These are phyloP conservation scores for Sporisorium iseilematis-ciliati DNA, from an alignment of 1,284 basidiomycete species.

Conservation along the genomic window DNA sequence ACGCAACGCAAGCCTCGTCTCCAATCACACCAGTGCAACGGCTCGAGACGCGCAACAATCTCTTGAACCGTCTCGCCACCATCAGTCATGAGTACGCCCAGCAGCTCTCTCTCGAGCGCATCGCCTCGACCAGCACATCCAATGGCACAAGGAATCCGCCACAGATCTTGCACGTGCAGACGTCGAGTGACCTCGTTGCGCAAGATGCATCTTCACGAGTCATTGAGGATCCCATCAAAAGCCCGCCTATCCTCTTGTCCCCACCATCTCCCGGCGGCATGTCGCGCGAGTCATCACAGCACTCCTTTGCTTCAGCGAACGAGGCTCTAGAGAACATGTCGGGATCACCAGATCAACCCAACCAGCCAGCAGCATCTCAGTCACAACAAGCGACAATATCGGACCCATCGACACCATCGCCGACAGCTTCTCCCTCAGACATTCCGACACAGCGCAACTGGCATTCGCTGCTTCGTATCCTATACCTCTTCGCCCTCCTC, in stretches of 20 bases:
- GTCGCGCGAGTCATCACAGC: slow-evolving; percentile 35
- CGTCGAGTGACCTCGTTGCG: slow-evolving; percentile 6
- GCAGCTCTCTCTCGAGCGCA: slow-evolving; percentile 35
- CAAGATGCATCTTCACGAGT: neutral
- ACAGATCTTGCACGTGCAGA: slow-evolving; percentile 32
- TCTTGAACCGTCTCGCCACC: slow-evolving; percentile 43
- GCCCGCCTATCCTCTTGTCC: slow-evolving; percentile 50
- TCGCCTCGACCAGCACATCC: slow-evolving; percentile 17
- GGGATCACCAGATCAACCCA: neutral
- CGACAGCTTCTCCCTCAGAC: neutral
- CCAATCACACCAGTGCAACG: slow-evolving; percentile 10
- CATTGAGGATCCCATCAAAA: slow-evolving; percentile 32
- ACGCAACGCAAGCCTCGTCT: neutral
- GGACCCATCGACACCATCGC: neutral
- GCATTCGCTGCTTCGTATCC: slow-evolving; percentile 66
- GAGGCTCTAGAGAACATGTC: slow-evolving; percentile 17
- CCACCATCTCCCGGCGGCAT: slow-evolving; percentile 47
- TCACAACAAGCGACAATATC: neutral
- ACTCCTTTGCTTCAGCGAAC: slow-evolving; percentile 38
- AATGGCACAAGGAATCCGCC: slow-evolving; percentile 13
- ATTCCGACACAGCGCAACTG: slow-evolving; percentile 51
- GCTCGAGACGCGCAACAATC: slow-evolving; percentile 19
- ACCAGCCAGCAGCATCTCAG: slow-evolving; percentile 1
- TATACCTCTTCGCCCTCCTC: slow-evolving; percentile 66
- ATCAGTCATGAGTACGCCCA: slow-evolving; percentile 52